phyloP scores from a whole-genome alignment of 176 grass and related monocot species.

The Otatea glauca region DNA sequence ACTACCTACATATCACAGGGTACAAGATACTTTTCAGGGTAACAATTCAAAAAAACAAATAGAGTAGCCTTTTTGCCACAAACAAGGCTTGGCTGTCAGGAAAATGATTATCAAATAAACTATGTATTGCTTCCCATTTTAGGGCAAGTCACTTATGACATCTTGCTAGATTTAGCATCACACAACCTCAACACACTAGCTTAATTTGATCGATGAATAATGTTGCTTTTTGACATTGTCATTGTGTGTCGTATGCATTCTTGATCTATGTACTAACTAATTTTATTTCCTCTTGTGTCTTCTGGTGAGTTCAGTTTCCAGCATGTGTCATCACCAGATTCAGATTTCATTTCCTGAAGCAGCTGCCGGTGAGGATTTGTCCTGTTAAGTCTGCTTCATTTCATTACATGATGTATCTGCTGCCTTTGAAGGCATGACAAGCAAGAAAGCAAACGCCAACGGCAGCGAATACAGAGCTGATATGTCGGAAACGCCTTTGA shows the following conservation, averaged over 20 bases:
- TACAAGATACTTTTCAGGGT: neutral
- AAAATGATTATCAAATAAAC: neutral
- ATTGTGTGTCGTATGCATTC: no score
- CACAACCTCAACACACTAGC: neutral
- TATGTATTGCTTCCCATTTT: neutral
- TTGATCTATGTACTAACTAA: neutral
- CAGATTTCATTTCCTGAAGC: neutral
- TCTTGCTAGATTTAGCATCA: neutral
- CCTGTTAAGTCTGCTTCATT: neutral
- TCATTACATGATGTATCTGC: neutral
- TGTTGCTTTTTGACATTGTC: no score
- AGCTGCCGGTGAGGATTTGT: neutral
- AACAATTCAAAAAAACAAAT: neutral
- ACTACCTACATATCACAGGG: neutral
- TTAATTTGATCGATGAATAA: neutral
- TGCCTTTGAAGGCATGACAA: neutral
- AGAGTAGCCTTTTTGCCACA: neutral
- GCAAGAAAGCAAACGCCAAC: neutral
- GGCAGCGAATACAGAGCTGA: neutral
- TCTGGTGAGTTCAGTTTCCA: neutral
- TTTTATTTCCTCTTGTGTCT: neutral
- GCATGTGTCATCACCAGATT: neutral
- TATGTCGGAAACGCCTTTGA: slow-evolving; percentile 45
- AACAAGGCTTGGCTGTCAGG: neutral
- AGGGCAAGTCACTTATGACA: neutral